These are phyloP conservation scores for Haematococcus sp. DNA, from an alignment of 139 green algal genomes.

Conservation along the genomic window DNA sequence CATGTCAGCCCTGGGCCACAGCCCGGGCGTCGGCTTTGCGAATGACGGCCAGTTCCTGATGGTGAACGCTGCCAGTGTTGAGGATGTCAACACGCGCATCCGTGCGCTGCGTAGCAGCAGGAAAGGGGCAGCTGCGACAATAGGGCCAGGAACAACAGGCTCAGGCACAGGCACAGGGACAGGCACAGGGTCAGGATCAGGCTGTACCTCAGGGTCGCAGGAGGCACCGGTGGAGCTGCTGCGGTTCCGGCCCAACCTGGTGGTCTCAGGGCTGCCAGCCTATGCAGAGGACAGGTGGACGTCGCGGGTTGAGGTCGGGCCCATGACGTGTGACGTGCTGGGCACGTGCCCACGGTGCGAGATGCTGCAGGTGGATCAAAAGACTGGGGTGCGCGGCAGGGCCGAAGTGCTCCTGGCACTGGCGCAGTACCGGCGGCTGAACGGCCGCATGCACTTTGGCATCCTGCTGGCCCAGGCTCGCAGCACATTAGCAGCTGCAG, in stretches of 20 bases:
- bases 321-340: conserved; percentile 19
- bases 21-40: conserved; percentile 60
- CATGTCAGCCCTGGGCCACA: background rate
- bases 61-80: conserved; percentile 58
- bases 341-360: conserved; percentile 47
- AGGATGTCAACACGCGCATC: conserved; percentile 41
- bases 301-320: conserved; percentile 1
- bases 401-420: conserved; percentile 31
- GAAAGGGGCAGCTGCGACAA: background rate
- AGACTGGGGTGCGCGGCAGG: conserved; percentile 19
- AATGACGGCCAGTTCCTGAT: conserved; percentile 84
- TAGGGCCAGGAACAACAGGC: background rate
- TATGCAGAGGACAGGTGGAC: conserved; percentile 69
- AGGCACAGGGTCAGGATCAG: background rate
- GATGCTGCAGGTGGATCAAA: conserved; percentile 45
- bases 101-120: background rate
- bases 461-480: conserved; percentile 24
- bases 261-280: conserved; percentile 45
- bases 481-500: too few relatives aligned
- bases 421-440: conserved; percentile 41
- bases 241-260: conserved; percentile 71
- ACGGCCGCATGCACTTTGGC: conserved; percentile 44
- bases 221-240: background rate
- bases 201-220: background rate
- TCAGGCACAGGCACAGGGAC: background rate